Percentiles rank a stretch among this genome's conserved stretches.
Conservation (phyloP, 305 asterid genomes). For the Fraxinus sp. region DNA sequence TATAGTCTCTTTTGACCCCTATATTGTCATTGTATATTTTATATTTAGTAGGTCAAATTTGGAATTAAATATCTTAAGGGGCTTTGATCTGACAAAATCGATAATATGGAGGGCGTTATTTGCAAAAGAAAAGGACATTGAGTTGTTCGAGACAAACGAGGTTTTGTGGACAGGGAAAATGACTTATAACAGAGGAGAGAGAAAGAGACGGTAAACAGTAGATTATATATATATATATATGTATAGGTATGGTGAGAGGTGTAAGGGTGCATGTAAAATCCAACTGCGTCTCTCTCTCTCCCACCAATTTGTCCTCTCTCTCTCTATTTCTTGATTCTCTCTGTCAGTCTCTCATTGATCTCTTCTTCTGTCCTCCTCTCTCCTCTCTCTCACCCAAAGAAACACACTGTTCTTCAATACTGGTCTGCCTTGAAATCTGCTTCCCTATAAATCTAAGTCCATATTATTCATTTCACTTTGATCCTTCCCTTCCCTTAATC, state of each 20-base stretch:
- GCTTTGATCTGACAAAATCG: background rate
- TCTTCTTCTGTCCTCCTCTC: background rate
- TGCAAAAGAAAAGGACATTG: constrained; percentile 22
- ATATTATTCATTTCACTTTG: background rate
- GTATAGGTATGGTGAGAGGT: background rate
- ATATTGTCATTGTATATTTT: background rate
- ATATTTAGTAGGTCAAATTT: background rate
- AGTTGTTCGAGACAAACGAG: constrained; percentile 45
- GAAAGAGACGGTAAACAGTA: background rate
- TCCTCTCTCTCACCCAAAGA: background rate
- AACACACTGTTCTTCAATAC: background rate
- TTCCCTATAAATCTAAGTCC: background rate
- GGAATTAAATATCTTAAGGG: background rate
- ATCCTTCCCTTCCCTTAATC: background rate
- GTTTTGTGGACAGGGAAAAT: constrained; percentile 46
- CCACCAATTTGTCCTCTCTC: background rate
- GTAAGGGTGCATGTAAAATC: background rate
- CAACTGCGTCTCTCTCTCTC: background rate
- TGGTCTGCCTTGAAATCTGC: background rate
- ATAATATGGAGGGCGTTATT: background rate
- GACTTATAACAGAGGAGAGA: constrained; percentile 5
- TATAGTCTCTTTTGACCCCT: too few relatives aligned
- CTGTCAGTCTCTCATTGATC: background rate
- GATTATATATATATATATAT: background rate
- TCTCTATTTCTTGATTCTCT: background rate